Conservation (phyloP, 2,329 filamentous ascomycete species). For the Aspergillus chevalieri region DNA sequence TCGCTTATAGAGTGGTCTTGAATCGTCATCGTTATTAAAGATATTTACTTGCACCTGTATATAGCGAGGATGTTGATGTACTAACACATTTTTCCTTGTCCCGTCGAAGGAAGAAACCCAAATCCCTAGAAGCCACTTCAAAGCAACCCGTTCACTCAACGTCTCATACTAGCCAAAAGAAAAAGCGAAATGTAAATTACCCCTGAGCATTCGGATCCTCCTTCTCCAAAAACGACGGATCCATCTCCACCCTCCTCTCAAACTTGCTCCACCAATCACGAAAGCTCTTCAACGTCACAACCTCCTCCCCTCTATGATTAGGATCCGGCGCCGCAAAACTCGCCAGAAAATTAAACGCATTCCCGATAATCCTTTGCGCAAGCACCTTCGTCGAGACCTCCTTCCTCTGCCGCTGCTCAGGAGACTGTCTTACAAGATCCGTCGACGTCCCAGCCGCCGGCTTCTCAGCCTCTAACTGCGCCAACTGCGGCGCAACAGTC, state of each 20-base stretch:
- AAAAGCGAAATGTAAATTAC: background rate
- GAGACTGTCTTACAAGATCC: conserved; percentile 24
- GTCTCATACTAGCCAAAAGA: background rate
- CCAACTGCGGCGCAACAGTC: conserved; percentile 64
- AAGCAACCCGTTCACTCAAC: background rate
- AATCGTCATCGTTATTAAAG: too few species aligned
- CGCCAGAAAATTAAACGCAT: conserved; percentile 93
- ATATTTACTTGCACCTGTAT: too few species aligned
- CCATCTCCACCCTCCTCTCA: conserved; percentile 74
- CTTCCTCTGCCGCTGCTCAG: conserved; percentile 21
- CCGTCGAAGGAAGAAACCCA: background rate
- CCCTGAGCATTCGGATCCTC: conserved; percentile 42
- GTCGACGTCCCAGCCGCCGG: conserved; percentile 18
- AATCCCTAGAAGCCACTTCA: background rate
- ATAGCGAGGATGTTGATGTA: background rate
- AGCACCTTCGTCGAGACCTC: conserved; percentile 66
- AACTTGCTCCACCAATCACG: conserved; percentile 99
- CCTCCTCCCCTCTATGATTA: conserved; percentile 60
- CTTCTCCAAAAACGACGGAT: conserved; percentile 83
- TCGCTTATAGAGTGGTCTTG: background rate
- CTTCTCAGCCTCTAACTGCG: conserved; percentile 44
- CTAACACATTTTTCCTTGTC: background rate
- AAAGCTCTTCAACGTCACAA: conserved; percentile 90
- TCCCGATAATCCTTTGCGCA: conserved; percentile 89
- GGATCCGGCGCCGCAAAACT: conserved; percentile 65